Conservation (phyloP, 2,329 filamentous ascomycete species). For the Colletotrichum sp. region DNA sequence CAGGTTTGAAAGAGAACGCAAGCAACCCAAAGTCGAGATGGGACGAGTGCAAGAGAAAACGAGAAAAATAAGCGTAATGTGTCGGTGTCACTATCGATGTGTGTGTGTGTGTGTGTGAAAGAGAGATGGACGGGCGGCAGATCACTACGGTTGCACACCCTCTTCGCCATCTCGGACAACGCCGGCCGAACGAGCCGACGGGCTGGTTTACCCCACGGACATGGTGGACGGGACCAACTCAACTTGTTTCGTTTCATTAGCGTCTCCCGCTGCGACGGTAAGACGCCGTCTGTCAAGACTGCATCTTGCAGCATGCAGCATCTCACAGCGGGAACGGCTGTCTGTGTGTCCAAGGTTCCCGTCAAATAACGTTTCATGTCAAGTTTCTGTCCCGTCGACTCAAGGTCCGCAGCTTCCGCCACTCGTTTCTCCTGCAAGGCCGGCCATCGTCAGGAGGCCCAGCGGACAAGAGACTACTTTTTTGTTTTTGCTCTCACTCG, state of each 20-base stretch:
- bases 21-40: background rate
- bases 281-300: conserved; percentile 2
- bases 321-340: conserved; percentile 6
- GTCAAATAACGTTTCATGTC: conserved; percentile 11
- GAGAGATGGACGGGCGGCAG: no score
- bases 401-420: background rate
- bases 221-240: background rate
- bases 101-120: no score
- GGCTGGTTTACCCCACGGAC: background rate
- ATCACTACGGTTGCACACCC: no score
- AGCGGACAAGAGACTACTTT: background rate
- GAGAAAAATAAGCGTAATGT: background rate
- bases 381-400: background rate
- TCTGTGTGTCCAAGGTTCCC: background rate
- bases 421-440: background rate
- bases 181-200: background rate
- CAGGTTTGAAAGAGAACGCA: background rate
- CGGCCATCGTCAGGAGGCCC: background rate
- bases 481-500: background rate
- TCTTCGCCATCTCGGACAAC: background rate
- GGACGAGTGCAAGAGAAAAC: background rate
- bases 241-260: conserved; percentile 9
- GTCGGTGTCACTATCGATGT: background rate
- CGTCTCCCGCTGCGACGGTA: background rate
- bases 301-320: background rate